phyloP scores from a whole-genome alignment of 441 rosid genomes.

The Theobroma grandiflorum region DNA sequence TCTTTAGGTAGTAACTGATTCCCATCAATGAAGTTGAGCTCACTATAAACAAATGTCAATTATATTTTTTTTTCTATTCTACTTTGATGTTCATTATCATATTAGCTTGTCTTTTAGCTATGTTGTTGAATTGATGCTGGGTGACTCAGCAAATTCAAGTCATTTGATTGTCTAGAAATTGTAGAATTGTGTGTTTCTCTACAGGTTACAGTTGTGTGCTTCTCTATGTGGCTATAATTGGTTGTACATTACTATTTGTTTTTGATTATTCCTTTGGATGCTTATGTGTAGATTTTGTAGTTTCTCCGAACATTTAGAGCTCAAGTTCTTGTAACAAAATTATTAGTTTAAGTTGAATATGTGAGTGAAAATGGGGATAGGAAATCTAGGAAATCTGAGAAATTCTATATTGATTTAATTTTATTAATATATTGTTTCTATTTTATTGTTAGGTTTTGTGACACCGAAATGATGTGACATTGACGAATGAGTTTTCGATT shows the following conservation, averaged over 20 bases:
- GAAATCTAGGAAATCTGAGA: no score
- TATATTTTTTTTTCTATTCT: no score
- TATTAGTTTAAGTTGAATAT: no score
- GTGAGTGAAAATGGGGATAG: no score
- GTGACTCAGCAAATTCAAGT: conserved; percentile 2
- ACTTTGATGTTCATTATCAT: conserved; percentile 11
- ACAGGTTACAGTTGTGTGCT: no score
- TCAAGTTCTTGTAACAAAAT: conserved; percentile 68
- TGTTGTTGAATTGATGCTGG: not conserved
- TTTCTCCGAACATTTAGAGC: conserved; percentile 77
- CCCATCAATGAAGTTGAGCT: not conserved
- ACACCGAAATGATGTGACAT: no score
- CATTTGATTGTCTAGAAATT: conserved; percentile 5
- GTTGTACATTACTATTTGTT: not conserved
- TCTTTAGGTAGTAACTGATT: conserved; percentile 18
- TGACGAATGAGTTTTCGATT: no score
- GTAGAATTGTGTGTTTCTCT: not conserved
- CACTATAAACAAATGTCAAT: not conserved
- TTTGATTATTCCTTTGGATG: conserved; percentile 11
- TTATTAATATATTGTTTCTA: no score
- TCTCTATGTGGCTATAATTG: not conserved
- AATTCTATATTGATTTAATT: no score
- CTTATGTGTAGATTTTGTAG: conserved; percentile 71
- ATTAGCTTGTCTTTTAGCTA: not conserved
- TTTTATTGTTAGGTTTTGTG: no score